phyloP scores from a whole-genome alignment of 805 yeast genomes.

The Ogataea chonburiensis region DNA sequence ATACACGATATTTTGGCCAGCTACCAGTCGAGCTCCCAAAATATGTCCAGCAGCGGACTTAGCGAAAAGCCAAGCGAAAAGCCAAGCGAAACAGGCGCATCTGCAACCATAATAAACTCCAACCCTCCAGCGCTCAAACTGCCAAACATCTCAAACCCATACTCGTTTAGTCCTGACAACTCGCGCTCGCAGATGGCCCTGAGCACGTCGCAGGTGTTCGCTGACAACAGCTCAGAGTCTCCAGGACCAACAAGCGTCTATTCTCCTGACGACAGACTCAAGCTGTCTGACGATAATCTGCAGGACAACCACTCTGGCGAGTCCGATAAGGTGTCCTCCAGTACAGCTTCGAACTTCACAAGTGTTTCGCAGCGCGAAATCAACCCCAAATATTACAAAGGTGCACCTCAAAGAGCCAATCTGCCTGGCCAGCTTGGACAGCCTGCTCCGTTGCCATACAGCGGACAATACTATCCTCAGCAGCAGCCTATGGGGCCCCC shows the following conservation, averaged over 20 bases:
- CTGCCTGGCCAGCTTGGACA: slow-evolving; percentile 22
- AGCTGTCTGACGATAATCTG: slow-evolving; percentile 6
- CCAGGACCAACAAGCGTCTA: slow-evolving; percentile 8
- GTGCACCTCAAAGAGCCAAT: slow-evolving; percentile 29
- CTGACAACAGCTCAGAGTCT: neutral
- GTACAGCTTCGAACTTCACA: slow-evolving; percentile 62
- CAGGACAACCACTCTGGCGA: slow-evolving; percentile 7
- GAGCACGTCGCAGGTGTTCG: neutral
- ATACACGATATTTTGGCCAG: slow-evolving; percentile 9
- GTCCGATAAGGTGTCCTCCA: slow-evolving; percentile 24
- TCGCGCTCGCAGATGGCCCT: too few species aligned
- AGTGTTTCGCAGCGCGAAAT: slow-evolving; percentile 76
- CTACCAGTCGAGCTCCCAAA: slow-evolving; percentile 7
- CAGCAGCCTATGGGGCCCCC: slow-evolving; percentile 24
- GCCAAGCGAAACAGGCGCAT: slow-evolving; percentile 5
- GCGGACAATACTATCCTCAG: slow-evolving; percentile 26
- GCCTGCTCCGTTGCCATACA: slow-evolving; percentile 21
- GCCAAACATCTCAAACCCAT: slow-evolving; percentile 20
- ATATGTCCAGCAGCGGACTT: slow-evolving; percentile 7
- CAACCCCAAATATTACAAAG: slow-evolving; percentile 54
- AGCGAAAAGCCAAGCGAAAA: slow-evolving; percentile 6
- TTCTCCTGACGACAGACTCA: slow-evolving; percentile 17
- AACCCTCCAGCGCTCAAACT: slow-evolving; percentile 12
- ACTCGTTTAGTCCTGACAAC: slow-evolving; percentile 8
- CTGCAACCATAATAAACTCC: slow-evolving; percentile 8